Evolutionary conservation across 1,284 basidiomycete genomes (phyloP), one percentile per base, ranked within the genome.

Genomic region (Trichosporon sp.): DNA sequence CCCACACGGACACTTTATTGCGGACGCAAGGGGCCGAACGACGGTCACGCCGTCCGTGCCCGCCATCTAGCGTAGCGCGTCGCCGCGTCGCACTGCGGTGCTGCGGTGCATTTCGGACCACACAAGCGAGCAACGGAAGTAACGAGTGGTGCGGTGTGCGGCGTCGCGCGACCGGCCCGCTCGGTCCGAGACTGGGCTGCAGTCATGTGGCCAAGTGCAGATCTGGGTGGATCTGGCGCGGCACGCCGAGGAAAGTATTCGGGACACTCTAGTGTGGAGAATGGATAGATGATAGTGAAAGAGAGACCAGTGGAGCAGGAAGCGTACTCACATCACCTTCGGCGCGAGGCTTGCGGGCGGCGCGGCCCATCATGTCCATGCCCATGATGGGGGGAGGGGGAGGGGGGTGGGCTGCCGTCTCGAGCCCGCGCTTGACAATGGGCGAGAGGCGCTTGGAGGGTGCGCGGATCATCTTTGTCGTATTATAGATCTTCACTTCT

Each of bases 271-370:
- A 26, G 26, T 26, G 26, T 26, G 26, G 26, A 26, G 26, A 26
- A 26, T 26, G 26, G 26, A 26, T 26, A 26, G 26, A 26, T 26
- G 43, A 54, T 11, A 12, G 16, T 21, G 51, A 11, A 16, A 26
- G 26, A 26, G 26, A 26, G 26, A 26, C 26, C 26, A 26, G 26
- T 26, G 26, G 51, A 54, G n/a, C 7, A 11, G 6, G n/a, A 74
- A 26, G 26, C 26, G 26, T 26, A 26, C 73, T 72, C 68, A 74
- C 73, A 40, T 72, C 67, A 0, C 73, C 73, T 63, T 74, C 73
- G 19, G 73, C 38, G n/a, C 73, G 71, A 59, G 71, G 71, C 63
- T 74, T 70, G 67, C 72, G 71, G 4, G 12, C 46, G 1, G 51
- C 19, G 7, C 59, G 59, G 3, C 61, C 54, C 63, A 61, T 56